phyloP scores from a whole-genome alignment of 2,329 filamentous ascomycete species.

The Helminthosporium solani region DNA sequence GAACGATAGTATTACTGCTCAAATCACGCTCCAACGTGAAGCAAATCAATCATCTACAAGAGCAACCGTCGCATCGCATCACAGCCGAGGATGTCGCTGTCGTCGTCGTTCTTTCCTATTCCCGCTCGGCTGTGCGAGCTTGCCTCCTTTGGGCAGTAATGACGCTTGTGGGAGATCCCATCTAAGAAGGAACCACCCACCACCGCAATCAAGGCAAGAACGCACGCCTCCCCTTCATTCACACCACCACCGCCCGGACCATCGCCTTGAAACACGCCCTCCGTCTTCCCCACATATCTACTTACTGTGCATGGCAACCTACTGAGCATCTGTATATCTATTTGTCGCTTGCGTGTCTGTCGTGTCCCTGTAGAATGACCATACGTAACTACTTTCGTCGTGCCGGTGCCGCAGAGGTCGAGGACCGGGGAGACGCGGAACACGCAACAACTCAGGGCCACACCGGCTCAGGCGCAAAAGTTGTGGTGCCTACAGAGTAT shows the following conservation, averaged over 20 bases:
- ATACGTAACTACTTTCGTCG: conserved; percentile 46
- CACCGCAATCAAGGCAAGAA: not conserved
- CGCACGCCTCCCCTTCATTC: conserved; percentile 2
- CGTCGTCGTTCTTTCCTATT: conserved; percentile 7
- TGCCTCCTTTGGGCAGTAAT: conserved; percentile 6
- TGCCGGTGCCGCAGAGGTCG: conserved; percentile 34
- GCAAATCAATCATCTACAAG: too few relatives aligned
- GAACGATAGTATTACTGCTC: too few relatives aligned
- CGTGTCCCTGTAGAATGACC: conserved; percentile 31
- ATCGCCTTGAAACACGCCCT: too few relatives aligned
- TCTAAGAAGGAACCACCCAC: not conserved
- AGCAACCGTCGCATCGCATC: too few relatives aligned
- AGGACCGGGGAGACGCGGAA: conserved; percentile 37
- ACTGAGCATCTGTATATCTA: conserved; percentile 16
- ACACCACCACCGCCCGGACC: conserved; percentile 15
- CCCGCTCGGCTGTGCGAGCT: conserved; percentile 7
- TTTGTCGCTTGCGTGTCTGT: conserved; percentile 10
- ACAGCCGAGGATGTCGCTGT: too few relatives aligned
- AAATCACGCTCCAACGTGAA: too few relatives aligned
- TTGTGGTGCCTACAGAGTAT: conserved; percentile 52
- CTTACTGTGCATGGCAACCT: conserved; percentile 13
- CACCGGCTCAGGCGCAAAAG: conserved; percentile 39
- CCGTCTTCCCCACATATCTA: too few relatives aligned
- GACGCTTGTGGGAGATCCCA: conserved; percentile 9
- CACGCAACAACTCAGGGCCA: conserved; percentile 36